These are phyloP conservation scores for Ambrosiella cleistominuta DNA, from an alignment of 2,329 filamentous ascomycete species.

Conservation along the genomic window DNA sequence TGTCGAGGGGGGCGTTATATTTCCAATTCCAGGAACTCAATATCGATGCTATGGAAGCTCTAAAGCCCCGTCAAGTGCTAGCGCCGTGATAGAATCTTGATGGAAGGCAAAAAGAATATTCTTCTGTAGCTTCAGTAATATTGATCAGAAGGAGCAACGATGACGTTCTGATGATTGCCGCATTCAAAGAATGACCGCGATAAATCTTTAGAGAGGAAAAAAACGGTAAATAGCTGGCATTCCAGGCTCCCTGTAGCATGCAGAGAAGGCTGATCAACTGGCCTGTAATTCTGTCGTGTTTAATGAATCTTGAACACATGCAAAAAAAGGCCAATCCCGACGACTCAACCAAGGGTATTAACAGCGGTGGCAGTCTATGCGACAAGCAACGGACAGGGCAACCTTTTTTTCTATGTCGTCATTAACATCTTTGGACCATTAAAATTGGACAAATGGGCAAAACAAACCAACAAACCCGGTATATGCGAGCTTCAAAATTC, in stretches of 20 bases:
- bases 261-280: neutral
- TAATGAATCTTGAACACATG: neutral
- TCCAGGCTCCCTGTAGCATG: neutral
- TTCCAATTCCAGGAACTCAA: neutral
- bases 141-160: no score
- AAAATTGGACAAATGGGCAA: neutral
- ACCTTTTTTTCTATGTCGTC: neutral
- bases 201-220: neutral
- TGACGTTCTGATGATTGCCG: neutral
- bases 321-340: neutral
- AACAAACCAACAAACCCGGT: no score
- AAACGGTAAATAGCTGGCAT: neutral
- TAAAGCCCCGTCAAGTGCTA: neutral
- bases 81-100: neutral
- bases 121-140: no score
- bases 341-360: neutral
- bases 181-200: neutral
- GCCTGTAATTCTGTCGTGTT: neutral
- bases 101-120: neutral
- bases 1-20: neutral
- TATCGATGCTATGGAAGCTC: neutral
- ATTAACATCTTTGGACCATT: neutral
- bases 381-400: neutral
- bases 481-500: no score
- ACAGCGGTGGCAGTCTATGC: neutral